phyloP scores from a whole-genome alignment of 169 alveolate species.

The Toxoplasma gondii region DNA sequence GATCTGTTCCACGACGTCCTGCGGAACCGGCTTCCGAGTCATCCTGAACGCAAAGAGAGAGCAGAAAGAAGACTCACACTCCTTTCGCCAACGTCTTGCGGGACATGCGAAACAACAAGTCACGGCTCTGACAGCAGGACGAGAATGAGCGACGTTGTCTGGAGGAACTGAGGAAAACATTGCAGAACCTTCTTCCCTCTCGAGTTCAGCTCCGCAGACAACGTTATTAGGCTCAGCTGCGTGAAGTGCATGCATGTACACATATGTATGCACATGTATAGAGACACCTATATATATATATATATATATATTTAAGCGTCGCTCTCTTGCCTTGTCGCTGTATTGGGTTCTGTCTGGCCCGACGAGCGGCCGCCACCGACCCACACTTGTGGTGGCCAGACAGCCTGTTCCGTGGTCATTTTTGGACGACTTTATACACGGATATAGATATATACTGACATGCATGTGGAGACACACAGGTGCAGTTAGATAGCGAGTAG shows the following conservation, averaged over 20 bases:
- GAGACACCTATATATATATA: neutral
- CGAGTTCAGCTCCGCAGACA: neutral
- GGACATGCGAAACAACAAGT: neutral
- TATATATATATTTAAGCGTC: neutral
- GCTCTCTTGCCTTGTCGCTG: neutral
- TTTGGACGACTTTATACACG: neutral
- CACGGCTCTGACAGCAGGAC: neutral
- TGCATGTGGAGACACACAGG: neutral
- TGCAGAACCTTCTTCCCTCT: neutral
- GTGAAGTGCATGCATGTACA: neutral
- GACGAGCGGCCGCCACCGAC: neutral
- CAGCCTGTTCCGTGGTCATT: neutral
- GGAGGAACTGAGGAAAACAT: neutral
- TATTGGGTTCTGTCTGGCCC: neutral
- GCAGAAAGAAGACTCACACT: neutral
- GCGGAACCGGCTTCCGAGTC: constrained; percentile 75
- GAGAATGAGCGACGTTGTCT: neutral
- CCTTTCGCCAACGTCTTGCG: neutral
- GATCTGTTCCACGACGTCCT: constrained; percentile 80
- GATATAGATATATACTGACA: neutral
- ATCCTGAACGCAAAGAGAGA: constrained; percentile 57
- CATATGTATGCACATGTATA: neutral
- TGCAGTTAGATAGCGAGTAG: neutral
- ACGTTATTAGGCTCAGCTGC: neutral
- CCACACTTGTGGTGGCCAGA: neutral